phyloP scores from a whole-genome alignment of 495 filamentous ascomycete genomes.

The Staphylotrichum tortipilum region DNA sequence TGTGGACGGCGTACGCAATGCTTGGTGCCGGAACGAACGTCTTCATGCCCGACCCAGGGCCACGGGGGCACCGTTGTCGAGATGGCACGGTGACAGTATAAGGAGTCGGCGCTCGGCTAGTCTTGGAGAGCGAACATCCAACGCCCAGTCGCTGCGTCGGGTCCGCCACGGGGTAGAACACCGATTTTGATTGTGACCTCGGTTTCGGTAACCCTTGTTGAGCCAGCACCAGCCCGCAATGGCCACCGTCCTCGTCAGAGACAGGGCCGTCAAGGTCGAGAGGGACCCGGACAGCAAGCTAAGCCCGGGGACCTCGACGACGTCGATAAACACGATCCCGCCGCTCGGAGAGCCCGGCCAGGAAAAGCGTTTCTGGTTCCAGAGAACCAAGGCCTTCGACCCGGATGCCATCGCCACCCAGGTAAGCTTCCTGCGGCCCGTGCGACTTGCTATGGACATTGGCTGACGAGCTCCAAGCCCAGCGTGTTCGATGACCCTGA shows the following conservation, averaged over 20 bases:
- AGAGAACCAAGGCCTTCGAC: slow-evolving; percentile 35
- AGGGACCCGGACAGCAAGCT: slow-evolving; percentile 8
- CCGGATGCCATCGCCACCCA: slow-evolving; percentile 50
- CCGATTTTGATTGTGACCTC: too few species aligned
- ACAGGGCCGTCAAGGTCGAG: background rate
- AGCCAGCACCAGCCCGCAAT: too few species aligned
- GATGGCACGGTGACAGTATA: background rate
- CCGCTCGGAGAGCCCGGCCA: slow-evolving; percentile 31
- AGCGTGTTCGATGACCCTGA: slow-evolving; percentile 41
- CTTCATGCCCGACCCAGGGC: too few species aligned
- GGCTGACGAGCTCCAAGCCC: slow-evolving; percentile 16
- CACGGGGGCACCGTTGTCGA: too few species aligned
- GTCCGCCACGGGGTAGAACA: too few species aligned
- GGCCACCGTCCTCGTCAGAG: slow-evolving; percentile 17
- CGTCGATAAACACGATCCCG: slow-evolving; percentile 17
- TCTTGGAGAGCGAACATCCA: too few species aligned
- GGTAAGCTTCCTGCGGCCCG: slow-evolving; percentile 9
- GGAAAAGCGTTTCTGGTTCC: slow-evolving; percentile 39
- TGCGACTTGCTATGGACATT: background rate
- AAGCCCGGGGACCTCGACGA: slow-evolving; percentile 8
- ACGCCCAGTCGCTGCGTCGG: too few species aligned
- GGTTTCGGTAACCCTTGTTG: background rate
- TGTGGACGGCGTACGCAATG: slow-evolving; percentile 11
- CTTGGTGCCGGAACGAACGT: too few species aligned
- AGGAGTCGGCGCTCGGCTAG: background rate